Evolutionary conservation across 2,329 filamentous ascomycete genomes (phyloP).

Genomic region (Trichoderma sp.): DNA sequence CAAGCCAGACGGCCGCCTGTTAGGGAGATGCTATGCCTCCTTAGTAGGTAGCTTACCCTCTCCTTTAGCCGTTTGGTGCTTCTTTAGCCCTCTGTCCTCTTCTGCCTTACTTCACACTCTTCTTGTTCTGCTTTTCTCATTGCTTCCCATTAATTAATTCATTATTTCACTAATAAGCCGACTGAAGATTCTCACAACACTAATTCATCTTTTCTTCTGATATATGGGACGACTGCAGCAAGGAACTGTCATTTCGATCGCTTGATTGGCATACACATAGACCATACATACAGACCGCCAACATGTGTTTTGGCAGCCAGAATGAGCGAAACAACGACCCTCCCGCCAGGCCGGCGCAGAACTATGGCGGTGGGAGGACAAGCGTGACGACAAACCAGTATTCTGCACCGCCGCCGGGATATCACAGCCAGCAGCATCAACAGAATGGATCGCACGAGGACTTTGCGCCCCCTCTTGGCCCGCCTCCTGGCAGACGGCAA

Average conservation of each 20-base stretch:
- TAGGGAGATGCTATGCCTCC: not conserved
- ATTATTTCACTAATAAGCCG: not conserved
- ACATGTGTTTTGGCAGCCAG: conserved; percentile 57
- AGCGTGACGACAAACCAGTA: conserved; percentile 36
- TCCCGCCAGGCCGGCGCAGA: conserved; percentile 46
- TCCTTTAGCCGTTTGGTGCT: not conserved
- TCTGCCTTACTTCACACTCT: not conserved
- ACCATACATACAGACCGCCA: not conserved
- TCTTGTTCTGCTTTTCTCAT: too few species aligned
- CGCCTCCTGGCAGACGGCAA: conserved; percentile 36
- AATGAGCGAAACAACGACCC: conserved; percentile 46
- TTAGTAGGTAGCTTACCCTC: not conserved
- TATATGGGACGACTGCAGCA: not conserved
- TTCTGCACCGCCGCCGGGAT: conserved; percentile 7
- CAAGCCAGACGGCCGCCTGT: not conserved
- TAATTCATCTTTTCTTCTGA: not conserved
- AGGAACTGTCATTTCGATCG: not conserved
- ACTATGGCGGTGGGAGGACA: conserved; percentile 35
- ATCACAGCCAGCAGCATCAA: conserved; percentile 23
- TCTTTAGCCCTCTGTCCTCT: not conserved
- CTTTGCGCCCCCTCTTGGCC: conserved; percentile 42
- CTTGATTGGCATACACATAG: not conserved
- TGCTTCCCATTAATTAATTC: not conserved
- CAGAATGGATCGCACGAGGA: conserved; percentile 31
- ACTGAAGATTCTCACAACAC: not conserved